Percentiles rank a stretch among this genome's conserved stretches.
phyloP scores from a whole-genome alignment of 225 moss, liverwort and hornwort genomes.

The Lunularia cruciata region DNA sequence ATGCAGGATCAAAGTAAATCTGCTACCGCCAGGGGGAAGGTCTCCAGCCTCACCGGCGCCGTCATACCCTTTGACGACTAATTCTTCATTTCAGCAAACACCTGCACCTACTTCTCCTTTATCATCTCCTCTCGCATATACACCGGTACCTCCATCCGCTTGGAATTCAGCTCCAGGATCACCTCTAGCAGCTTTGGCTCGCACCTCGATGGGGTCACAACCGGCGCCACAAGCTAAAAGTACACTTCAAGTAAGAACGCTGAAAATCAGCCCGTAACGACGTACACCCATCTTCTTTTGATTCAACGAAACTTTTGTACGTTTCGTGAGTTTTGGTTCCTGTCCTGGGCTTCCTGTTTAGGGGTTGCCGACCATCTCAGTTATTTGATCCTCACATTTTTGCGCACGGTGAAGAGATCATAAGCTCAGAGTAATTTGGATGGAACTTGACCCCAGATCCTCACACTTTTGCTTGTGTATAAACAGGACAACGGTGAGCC shows the following conservation, averaged over 20 bases:
- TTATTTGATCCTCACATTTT: too few relatives aligned
- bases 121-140: constrained; percentile 27
- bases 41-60: constrained; percentile 37
- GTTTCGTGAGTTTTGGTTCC: too few relatives aligned
- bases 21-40: constrained; percentile 41
- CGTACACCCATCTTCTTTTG: too few relatives aligned
- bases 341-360: too few relatives aligned
- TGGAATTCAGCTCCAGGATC: constrained; percentile 42
- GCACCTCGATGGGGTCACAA: constrained; percentile 15
- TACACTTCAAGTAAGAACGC: constrained; percentile 24
- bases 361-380: too few relatives aligned
- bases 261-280: too few relatives aligned
- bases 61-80: constrained; percentile 24
- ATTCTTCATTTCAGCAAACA: constrained; percentile 31
- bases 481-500: too few relatives aligned
- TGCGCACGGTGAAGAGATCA: too few relatives aligned
- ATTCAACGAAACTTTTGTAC: too few relatives aligned
- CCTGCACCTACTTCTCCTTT: constrained; percentile 33
- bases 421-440: too few relatives aligned
- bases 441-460: too few relatives aligned
- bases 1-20: constrained; percentile 50
- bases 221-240: constrained; percentile 29
- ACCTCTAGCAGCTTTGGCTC: constrained; percentile 37
- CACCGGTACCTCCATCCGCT: constrained; percentile 30
- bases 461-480: too few relatives aligned